These are phyloP conservation scores for Rubia occidens DNA, from an alignment of 305 asterid genomes.

Conservation along the genomic window DNA sequence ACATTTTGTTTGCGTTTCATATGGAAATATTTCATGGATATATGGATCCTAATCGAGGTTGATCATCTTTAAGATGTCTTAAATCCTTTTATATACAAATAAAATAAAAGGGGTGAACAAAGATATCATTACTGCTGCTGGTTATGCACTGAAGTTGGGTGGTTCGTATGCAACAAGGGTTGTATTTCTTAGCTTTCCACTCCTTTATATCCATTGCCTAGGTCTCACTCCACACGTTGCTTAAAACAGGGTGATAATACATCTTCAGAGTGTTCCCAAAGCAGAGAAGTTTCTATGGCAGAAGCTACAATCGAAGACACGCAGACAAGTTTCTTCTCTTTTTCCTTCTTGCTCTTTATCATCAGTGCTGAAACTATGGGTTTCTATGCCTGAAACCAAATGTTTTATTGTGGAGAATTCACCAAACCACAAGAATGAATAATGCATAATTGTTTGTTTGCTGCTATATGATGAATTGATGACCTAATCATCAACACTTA, in stretches of 20 bases:
- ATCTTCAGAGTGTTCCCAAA: conserved; percentile 75
- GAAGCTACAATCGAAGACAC: conserved; percentile 75
- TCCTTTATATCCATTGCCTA: conserved; percentile 3
- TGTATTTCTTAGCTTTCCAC: conserved; percentile 6
- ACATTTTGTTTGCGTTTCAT: not conserved
- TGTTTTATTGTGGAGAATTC: not conserved
- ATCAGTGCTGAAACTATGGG: not conserved
- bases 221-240: conserved; percentile 10
- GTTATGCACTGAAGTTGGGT: conserved; percentile 70
- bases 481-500: not conserved
- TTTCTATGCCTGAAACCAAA: not conserved
- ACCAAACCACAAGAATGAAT: not conserved
- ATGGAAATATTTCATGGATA: not conserved
- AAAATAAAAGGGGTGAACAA: conserved; percentile 81
- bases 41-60: conserved; percentile 78
- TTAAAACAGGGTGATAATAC: conserved; percentile 60
- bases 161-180: conserved; percentile 98
- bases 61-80: conserved; percentile 90
- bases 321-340: conserved; percentile 33
- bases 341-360: not conserved
- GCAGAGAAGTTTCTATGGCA: conserved; percentile 67
- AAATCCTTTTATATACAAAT: conserved; percentile 55
- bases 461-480: too few relatives aligned
- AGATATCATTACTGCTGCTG: conserved; percentile 75
- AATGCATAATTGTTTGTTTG: too few relatives aligned